A percentile compares a stretch with the other conserved stretches of the same genome.
Conservation (phyloP, 2,329 filamentous ascomycete species). For the Talaromyces sp. region DNA sequence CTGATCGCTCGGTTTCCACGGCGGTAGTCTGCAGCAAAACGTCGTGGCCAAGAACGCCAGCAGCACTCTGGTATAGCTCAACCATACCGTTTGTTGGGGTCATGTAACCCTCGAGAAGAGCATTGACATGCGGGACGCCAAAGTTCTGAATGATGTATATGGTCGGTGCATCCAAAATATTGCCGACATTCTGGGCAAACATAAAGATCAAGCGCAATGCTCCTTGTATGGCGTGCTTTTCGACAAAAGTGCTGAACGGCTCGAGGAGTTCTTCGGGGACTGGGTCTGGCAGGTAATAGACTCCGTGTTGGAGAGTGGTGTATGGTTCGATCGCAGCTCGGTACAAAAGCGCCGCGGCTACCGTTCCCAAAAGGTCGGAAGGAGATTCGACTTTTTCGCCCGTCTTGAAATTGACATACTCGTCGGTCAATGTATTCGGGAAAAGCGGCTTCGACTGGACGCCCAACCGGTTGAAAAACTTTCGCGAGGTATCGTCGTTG, state of each 20-base stretch:
- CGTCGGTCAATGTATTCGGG: background rate
- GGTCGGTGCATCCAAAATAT: constrained; percentile 12
- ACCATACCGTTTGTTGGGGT: constrained; percentile 29
- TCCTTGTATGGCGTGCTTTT: constrained; percentile 46
- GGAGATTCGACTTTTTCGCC: background rate
- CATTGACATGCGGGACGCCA: background rate
- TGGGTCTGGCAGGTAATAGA: constrained; percentile 33
- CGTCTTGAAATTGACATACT: background rate
- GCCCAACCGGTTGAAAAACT: background rate
- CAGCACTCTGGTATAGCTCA: constrained; percentile 37
- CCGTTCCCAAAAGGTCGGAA: constrained; percentile 7
- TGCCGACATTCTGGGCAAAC: constrained; percentile 24
- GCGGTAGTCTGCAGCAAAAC: constrained; percentile 37
- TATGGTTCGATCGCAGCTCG: background rate
- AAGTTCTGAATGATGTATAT: background rate
- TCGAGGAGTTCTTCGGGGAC: constrained; percentile 45
- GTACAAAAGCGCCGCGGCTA: background rate
- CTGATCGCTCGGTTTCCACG: constrained; percentile 7
- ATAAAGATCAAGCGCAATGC: background rate
- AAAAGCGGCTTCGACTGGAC: background rate
- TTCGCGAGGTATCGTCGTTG: background rate
- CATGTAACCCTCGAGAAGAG: constrained; percentile 1
- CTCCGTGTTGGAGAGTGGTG: background rate
- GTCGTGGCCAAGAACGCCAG: constrained; percentile 30
- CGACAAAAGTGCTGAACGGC: constrained; percentile 44